Base-by-base conservation (phyloP, 306 rosid genomes). In the Rosa rugosa region DNA sequence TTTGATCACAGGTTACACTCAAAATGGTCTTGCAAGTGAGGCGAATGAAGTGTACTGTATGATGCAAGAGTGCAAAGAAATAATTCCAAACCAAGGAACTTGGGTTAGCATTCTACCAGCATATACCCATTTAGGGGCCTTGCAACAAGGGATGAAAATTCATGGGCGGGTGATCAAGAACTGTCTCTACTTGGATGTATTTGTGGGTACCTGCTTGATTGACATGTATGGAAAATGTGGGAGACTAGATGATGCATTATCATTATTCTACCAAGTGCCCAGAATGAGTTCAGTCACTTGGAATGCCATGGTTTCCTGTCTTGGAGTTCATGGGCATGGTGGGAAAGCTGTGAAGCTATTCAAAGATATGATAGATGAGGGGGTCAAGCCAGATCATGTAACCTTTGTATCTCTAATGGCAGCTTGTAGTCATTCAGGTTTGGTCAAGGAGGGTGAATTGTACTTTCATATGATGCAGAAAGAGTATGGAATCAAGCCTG, bases 141-240 rank as follows among this genome's bases (percentile, higher is more conserved):
- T 87, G 75, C 84, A 78, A 65, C 87, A 87, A 59, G 90, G 90
- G 57, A 80, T 87, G 88, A 87, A 20, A 80, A 75, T 85, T 50
- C 90, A 87, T 74, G 88, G 86, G 41, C 82, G 45, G 80, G 81
- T 85, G 75, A 87, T 85, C 14, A 87, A 87, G 82, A 72, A 77
- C 42, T 25, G 31, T 72, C 80, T 85, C 34, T 74, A 84, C 80
- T 42, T 75, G 25, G 90, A 87, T 51, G 75, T 85, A 78, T 87
- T 82, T 47, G 83, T 87, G 36, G 86, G 76, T 59, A 87, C 90
- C 42, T 82, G 88, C 83, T 75, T 87, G 64, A 67, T 84, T 47
- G 90, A 87, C 78, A 82, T 87, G 88, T 87, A 87, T 47, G 90
- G 88, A 78, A 87, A 87, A 85, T 87, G 90, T 45, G 90, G 90